Conservation (phyloP, 306 rosid species). For the Prunus mongolica region DNA sequence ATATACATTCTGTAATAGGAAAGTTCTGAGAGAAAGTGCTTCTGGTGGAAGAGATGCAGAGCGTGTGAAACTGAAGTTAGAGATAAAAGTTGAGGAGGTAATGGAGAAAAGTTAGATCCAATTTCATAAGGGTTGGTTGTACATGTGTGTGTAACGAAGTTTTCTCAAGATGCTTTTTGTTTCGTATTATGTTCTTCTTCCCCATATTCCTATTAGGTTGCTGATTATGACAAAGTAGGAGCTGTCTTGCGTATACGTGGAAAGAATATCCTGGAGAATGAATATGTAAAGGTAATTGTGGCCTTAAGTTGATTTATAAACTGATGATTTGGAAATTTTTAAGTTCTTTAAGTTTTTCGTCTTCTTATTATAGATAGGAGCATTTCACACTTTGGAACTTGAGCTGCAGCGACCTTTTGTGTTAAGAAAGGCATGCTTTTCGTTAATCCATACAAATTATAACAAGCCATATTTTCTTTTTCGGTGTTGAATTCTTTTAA, state of each 20-base stretch:
- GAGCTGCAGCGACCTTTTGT: constrained; percentile 93
- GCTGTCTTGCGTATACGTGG: constrained; percentile 84
- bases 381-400: constrained; percentile 91
- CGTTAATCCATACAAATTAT: neutral
- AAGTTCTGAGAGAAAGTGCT: constrained; percentile 78
- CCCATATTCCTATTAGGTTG: constrained; percentile 42
- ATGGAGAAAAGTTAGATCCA: neutral
- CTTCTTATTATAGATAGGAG: constrained; percentile 67
- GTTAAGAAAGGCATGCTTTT: constrained; percentile 63
- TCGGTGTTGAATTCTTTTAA: neutral
- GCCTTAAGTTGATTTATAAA: constrained; percentile 1
- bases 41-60: constrained; percentile 89
- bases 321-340: neutral
- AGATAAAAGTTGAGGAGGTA: constrained; percentile 87
- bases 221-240: constrained; percentile 90
- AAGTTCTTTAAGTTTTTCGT: constrained; percentile 17
- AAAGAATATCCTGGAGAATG: constrained; percentile 77
- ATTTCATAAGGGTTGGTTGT: neutral
- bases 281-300: constrained; percentile 74
- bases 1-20: constrained; percentile 41
- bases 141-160: neutral
- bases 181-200: neutral
- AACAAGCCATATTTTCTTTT: neutral
- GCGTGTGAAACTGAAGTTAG: constrained; percentile 81
- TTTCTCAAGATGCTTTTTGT: constrained; percentile 4